phyloP scores from a whole-genome alignment of 164 flowering plant genomes.

The Stephania japonica region DNA sequence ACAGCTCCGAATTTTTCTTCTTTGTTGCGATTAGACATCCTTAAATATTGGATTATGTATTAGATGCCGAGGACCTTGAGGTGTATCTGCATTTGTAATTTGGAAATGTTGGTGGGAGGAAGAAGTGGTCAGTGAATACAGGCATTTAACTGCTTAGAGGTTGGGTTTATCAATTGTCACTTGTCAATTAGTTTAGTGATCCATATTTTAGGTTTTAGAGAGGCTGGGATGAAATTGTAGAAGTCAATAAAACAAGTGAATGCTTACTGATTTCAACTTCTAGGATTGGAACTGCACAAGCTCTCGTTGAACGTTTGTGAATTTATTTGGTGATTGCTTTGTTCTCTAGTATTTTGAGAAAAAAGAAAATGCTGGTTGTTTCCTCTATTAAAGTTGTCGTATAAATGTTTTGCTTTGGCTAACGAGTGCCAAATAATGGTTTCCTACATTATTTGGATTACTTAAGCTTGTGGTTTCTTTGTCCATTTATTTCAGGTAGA shows the following conservation, averaged over 20 bases:
- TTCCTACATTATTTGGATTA: constrained; percentile 6
- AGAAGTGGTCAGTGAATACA: background rate
- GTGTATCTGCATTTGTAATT: background rate
- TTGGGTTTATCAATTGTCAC: background rate
- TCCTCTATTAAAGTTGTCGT: background rate
- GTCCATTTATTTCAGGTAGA: constrained; percentile 45
- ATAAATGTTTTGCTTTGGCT: background rate
- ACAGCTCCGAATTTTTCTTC: too few relatives aligned
- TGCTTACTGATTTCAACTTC: too few relatives aligned
- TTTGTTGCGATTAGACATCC: too few relatives aligned
- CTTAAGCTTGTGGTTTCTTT: background rate
- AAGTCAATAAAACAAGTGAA: too few relatives aligned
- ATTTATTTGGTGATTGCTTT: background rate
- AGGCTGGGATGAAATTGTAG: background rate
- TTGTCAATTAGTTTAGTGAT: background rate
- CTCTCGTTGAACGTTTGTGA: background rate
- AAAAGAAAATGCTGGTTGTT: background rate
- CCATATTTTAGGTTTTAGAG: background rate
- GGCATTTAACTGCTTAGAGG: background rate
- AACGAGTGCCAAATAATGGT: background rate
- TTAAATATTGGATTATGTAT: background rate
- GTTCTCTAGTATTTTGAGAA: too few relatives aligned
- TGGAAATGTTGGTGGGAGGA: background rate
- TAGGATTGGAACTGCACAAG: background rate
- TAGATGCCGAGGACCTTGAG: background rate